Percentiles rank a stretch among this genome's conserved stretches.
phyloP scores from a whole-genome alignment of 163 green algal species.

The Chlamydomonas reinhardtii region DNA sequence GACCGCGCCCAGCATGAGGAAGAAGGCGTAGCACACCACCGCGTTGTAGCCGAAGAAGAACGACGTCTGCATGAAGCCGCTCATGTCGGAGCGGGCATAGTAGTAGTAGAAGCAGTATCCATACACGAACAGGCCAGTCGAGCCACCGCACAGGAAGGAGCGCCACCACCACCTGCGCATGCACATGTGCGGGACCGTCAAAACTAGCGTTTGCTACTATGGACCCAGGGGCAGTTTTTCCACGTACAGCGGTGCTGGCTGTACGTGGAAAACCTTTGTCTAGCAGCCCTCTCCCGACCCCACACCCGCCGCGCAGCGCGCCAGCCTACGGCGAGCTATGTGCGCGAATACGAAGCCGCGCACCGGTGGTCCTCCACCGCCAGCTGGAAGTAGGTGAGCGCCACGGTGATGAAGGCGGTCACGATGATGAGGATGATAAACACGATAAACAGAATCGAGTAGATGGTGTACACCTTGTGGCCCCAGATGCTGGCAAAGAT shows the following conservation, averaged over 20 bases:
- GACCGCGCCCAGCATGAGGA: constrained; percentile 95
- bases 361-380: constrained; percentile 96
- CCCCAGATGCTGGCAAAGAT: constrained; percentile 99
- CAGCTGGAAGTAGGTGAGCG: constrained; percentile 99
- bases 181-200: background rate
- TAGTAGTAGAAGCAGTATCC: constrained; percentile 99
- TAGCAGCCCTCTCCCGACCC: too few relatives aligned
- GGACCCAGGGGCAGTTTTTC: too few relatives aligned
- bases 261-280: too few relatives aligned
- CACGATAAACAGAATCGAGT: constrained; percentile 96
- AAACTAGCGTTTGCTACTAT: too few relatives aligned
- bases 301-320: too few relatives aligned
- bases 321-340: too few relatives aligned
- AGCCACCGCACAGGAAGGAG: constrained; percentile 95
- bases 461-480: constrained; percentile 98
- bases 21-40: constrained; percentile 92
- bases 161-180: constrained; percentile 93
- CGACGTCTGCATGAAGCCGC: constrained; percentile 91
- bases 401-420: constrained; percentile 97
- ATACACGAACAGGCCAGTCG: constrained; percentile 94
- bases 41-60: constrained; percentile 88
- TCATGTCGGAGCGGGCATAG: constrained; percentile 88
- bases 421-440: constrained; percentile 96
- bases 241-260: too few relatives aligned
- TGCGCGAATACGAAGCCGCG: constrained; percentile 21